These are phyloP conservation scores for Pestalotiopsis sp. DNA, from an alignment of 2,329 filamentous ascomycete genomes.

Conservation along the genomic window DNA sequence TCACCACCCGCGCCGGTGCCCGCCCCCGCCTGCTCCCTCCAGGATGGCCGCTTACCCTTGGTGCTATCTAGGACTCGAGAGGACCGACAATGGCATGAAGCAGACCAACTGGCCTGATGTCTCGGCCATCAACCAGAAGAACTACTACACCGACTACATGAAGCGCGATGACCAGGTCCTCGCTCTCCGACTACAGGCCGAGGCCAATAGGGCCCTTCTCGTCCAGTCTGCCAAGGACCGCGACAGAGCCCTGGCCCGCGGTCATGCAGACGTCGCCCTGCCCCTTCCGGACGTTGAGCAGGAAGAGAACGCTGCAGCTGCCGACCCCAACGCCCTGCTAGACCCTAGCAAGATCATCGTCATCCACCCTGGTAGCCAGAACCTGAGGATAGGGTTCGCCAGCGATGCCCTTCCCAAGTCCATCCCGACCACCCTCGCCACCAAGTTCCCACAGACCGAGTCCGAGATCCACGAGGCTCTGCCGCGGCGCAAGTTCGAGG, in stretches of 20 bases:
- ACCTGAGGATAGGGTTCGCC: conserved; percentile 90
- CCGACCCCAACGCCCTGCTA: conserved; percentile 57
- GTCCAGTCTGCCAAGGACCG: conserved; percentile 86
- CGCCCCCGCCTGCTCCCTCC: background rate
- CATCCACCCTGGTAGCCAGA: conserved; percentile 94
- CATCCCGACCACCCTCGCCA: conserved; percentile 89
- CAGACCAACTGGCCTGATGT: conserved; percentile 92
- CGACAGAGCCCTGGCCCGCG: conserved; percentile 81
- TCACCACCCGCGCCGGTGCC: background rate
- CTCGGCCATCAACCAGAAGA: conserved; percentile 96
- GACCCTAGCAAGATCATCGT: conserved; percentile 91
- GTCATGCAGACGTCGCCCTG: conserved; percentile 66
- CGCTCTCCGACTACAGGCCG: conserved; percentile 83
- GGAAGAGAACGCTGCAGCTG: conserved; percentile 57
- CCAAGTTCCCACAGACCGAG: conserved; percentile 77
- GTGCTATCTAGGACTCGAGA: conserved; percentile 72
- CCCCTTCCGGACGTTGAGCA: conserved; percentile 62
- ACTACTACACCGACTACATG: conserved; percentile 98
- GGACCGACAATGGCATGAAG: conserved; percentile 98
- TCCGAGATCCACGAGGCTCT: conserved; percentile 80
- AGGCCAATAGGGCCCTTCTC: conserved; percentile 82
- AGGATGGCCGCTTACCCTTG: conserved; percentile 17
- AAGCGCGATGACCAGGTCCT: conserved; percentile 97
- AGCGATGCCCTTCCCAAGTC: conserved; percentile 94
- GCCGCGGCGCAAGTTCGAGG: conserved; percentile 69